phyloP scores from a whole-genome alignment of 768 basidiomycete species.

The Termitomyces sp. region DNA sequence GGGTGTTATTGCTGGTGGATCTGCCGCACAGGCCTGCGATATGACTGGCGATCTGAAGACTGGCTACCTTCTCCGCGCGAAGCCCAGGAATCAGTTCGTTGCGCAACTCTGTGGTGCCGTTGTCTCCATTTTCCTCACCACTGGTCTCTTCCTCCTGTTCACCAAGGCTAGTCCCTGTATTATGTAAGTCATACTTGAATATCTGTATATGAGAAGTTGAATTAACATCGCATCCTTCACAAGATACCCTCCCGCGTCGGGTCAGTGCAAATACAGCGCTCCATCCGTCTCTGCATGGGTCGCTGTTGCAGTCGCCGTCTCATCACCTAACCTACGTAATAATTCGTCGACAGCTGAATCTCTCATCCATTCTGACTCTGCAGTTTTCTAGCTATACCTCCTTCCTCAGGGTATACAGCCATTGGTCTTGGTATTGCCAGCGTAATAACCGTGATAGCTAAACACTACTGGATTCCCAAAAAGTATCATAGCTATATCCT shows the following conservation, averaged over 20 bases:
- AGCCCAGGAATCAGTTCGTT: conserved; percentile 57
- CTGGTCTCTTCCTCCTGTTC: conserved; percentile 57
- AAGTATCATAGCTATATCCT: conserved; percentile 45
- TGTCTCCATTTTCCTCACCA: conserved; percentile 54
- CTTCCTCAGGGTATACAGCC: conserved; percentile 52
- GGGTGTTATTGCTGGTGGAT: conserved; percentile 48
- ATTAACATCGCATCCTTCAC: background rate
- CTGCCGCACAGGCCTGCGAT: conserved; percentile 53
- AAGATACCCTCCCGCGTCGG: conserved; percentile 22
- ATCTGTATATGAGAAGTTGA: background rate
- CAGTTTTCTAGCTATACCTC: conserved; percentile 34
- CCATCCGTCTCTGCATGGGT: conserved; percentile 54
- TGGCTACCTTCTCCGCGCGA: conserved; percentile 61
- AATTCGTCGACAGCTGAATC: background rate
- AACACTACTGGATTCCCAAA: conserved; percentile 40
- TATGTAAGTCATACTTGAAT: conserved; percentile 24
- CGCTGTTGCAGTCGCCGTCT: conserved; percentile 49
- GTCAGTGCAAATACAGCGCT: conserved; percentile 45
- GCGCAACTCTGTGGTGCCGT: conserved; percentile 53
- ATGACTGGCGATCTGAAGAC: conserved; percentile 69
- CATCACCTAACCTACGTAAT: conserved; percentile 40
- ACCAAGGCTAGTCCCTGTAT: conserved; percentile 60
- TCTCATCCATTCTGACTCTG: background rate
- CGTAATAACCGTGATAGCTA: conserved; percentile 37
- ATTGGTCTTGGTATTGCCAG: conserved; percentile 45